phyloP scores from a whole-genome alignment of 805 yeast genomes.

The Zygosaccharomyces gambellarensis region DNA sequence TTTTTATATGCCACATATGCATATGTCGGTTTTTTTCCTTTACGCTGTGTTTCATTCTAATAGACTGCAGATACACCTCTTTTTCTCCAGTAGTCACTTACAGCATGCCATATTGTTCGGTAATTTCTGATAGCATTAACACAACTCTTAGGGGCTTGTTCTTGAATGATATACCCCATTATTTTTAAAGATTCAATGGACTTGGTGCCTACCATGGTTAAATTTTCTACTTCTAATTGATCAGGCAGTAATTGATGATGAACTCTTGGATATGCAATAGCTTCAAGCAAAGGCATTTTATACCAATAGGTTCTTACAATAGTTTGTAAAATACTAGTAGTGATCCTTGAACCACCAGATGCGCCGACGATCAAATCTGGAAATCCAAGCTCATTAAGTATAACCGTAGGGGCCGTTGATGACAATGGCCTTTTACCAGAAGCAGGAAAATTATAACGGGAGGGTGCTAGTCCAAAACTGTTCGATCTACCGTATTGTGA shows the following conservation, averaged over 20 bases:
- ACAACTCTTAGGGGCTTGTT: slow-evolving; percentile 46
- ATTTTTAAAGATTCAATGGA: slow-evolving; percentile 35
- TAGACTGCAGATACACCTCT: slow-evolving; percentile 44
- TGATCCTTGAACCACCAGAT: slow-evolving; percentile 88
- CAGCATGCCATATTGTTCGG: slow-evolving; percentile 57
- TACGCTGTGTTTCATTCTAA: slow-evolving; percentile 1
- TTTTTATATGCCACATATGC: neutral
- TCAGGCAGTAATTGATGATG: slow-evolving; percentile 91
- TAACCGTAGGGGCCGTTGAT: slow-evolving; percentile 73
- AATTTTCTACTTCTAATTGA: slow-evolving; percentile 51
- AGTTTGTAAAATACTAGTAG: slow-evolving; percentile 79
- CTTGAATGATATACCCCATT: slow-evolving; percentile 48
- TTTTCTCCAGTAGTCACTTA: slow-evolving; percentile 88
- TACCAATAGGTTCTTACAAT: slow-evolving; percentile 61
- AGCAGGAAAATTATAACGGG: slow-evolving; percentile 67
- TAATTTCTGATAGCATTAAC: slow-evolving; percentile 50
- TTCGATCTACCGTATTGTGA: slow-evolving; percentile 65
- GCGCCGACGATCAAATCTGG: slow-evolving; percentile 79
- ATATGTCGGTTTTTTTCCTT: neutral
- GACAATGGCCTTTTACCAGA: slow-evolving; percentile 82
- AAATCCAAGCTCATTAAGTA: slow-evolving; percentile 42
- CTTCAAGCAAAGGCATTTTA: slow-evolving; percentile 53
- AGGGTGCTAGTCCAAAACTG: slow-evolving; percentile 77
- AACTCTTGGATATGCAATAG: slow-evolving; percentile 72
- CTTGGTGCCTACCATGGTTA: slow-evolving; percentile 41